Percentiles rank a stretch among this genome's conserved stretches.
Evolutionary conservation across 169 alveolate genomes (phyloP).

Genomic region (Plasmodium blacklocki): DNA sequence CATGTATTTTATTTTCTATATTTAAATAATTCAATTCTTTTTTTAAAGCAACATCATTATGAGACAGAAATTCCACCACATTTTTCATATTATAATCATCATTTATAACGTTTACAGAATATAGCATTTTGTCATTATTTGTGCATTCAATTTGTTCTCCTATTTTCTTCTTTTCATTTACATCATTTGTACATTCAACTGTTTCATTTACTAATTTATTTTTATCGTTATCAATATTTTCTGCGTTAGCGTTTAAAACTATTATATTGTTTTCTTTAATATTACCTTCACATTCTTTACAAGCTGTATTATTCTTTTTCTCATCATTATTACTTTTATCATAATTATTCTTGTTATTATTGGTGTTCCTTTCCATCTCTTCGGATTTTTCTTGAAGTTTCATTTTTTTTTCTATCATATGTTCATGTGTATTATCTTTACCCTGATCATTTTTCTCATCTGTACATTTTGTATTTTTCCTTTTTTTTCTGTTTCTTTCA

Average conservation of each 20-base stretch:
- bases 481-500: no score
- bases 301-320: conserved; percentile 9
- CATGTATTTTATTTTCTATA: neutral
- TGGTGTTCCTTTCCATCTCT: neutral
- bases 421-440: neutral
- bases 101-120: neutral
- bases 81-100: neutral
- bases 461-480: neutral
- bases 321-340: conserved; percentile 23
- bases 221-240: conserved; percentile 11
- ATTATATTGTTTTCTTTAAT: conserved; percentile 4
- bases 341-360: neutral
- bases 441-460: neutral
- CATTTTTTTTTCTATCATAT: neutral
- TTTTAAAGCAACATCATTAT: neutral
- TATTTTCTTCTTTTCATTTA: neutral
- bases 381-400: conserved; percentile 29
- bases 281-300: neutral
- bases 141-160: neutral
- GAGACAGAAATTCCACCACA: no score
- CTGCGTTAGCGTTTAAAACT: conserved; percentile 8
- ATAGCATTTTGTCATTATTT: neutral
- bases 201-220: neutral
- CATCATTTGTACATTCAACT: neutral
- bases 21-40: neutral